These are phyloP conservation scores for Thermothelomyces thermophilus DNA, from an alignment of 2,329 filamentous ascomycete species.

Conservation along the genomic window DNA sequence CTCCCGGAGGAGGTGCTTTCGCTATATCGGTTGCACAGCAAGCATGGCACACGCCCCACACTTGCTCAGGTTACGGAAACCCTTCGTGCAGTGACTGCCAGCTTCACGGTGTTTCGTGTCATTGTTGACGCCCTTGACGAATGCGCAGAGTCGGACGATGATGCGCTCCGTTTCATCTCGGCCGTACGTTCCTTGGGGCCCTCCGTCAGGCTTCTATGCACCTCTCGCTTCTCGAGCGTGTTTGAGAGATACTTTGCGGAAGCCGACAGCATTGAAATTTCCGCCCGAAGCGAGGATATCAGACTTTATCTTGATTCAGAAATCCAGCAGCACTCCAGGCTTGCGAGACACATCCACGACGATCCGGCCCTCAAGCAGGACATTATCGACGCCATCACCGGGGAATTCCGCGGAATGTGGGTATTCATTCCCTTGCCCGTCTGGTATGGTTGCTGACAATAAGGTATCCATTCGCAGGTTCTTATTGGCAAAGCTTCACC, in stretches of 20 bases:
- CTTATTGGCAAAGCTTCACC: background rate
- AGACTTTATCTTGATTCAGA: background rate
- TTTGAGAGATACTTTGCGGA: background rate
- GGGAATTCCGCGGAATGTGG: background rate
- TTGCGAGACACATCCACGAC: background rate
- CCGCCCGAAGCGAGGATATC: background rate
- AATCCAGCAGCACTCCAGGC: background rate
- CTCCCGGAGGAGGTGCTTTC: background rate
- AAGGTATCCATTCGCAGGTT: background rate
- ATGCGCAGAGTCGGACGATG: background rate
- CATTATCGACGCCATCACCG: background rate
- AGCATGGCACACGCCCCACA: background rate
- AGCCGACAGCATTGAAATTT: background rate
- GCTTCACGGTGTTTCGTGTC: background rate
- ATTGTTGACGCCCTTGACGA: constrained; percentile 2
- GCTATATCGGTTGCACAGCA: background rate
- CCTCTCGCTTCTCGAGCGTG: background rate
- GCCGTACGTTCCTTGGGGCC: background rate
- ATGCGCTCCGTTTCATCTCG: background rate
- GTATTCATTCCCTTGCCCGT: background rate
- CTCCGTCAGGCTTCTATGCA: background rate
- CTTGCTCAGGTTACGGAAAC: background rate
- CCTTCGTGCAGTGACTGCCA: background rate
- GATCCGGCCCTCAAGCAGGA: background rate
- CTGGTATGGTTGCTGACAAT: background rate